A percentile compares a stretch with the other conserved stretches of the same genome.
Conservation (phyloP, 331 rosid species). For the Rhamnella rubrinervis region DNA sequence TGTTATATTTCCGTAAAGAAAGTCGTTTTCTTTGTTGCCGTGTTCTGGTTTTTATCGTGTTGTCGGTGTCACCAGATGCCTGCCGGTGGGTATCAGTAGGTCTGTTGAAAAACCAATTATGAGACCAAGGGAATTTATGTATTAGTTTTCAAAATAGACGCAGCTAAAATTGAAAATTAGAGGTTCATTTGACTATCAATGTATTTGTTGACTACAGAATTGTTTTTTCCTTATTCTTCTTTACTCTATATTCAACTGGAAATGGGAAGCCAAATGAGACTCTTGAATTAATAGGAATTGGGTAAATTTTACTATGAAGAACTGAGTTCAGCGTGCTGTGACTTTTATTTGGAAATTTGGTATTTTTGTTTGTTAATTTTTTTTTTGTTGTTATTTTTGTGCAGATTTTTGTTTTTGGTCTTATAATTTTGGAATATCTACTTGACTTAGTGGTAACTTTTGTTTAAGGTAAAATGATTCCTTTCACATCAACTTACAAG, state of each 20-base stretch:
- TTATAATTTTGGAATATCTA: background rate
- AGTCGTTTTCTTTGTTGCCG: background rate
- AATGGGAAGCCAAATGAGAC: slow-evolving; percentile 12
- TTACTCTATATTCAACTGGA: slow-evolving; percentile 6
- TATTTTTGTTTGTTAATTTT: background rate
- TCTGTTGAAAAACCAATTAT: background rate
- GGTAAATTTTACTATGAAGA: background rate
- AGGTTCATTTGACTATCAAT: slow-evolving; percentile 15
- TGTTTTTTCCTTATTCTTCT: background rate
- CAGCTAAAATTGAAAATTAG: slow-evolving; percentile 8
- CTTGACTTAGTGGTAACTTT: background rate
- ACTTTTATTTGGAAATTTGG: background rate
- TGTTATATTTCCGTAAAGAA: slow-evolving; percentile 14
- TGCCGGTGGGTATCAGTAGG: slow-evolving; percentile 28
- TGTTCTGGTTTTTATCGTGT: background rate
- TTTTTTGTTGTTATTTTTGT: background rate
- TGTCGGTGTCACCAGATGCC: slow-evolving; percentile 13
- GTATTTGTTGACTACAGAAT: slow-evolving; percentile 3
- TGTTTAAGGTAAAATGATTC: background rate
- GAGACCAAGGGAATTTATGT: slow-evolving; percentile 12
- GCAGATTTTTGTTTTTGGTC: background rate
- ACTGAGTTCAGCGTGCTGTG: slow-evolving; percentile 3
- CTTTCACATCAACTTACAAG: background rate
- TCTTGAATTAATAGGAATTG: background rate
- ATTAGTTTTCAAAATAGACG: slow-evolving; percentile 15